A percentile compares a stretch with the other conserved stretches of the same genome.
phyloP scores from a whole-genome alignment of 306 rosid species.

The Canavalia ensiformis region DNA sequence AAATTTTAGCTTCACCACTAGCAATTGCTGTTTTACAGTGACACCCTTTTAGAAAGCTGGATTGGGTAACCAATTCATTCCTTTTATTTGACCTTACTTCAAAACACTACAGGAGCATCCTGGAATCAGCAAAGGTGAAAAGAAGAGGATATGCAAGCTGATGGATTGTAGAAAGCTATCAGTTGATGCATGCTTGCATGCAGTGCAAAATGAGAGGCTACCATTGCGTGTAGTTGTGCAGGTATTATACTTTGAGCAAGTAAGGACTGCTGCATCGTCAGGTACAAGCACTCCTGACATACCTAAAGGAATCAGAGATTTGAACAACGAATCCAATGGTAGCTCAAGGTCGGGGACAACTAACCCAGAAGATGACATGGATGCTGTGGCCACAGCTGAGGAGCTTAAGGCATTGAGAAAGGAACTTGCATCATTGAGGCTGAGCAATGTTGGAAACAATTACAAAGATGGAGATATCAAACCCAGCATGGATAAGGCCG shows the following conservation, averaged over 20 bases:
- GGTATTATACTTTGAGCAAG: conserved; percentile 94
- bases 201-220: conserved; percentile 95
- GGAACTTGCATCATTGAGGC: conserved; percentile 87
- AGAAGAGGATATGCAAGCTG: conserved; percentile 89
- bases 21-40: not conserved
- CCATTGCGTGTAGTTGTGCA: conserved; percentile 95
- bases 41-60: not conserved
- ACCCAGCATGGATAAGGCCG: conserved; percentile 72
- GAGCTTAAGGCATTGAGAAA: conserved; percentile 88
- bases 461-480: conserved; percentile 68
- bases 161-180: conserved; percentile 95
- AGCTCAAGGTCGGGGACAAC: conserved; percentile 93
- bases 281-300: conserved; percentile 97
- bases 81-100: conserved; percentile 28
- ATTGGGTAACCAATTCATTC: conserved; percentile 20
- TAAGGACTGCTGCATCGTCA: conserved; percentile 76
- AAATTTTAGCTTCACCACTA: conserved; percentile 22
- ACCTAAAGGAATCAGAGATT: conserved; percentile 75
- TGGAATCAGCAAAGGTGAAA: conserved; percentile 83
- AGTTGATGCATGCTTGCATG: conserved; percentile 91
- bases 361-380: conserved; percentile 83
- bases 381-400: conserved; percentile 75
- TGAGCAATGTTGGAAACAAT: conserved; percentile 59
- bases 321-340: conserved; percentile 72
- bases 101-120: conserved; percentile 77